phyloP scores from a whole-genome alignment of 2,329 filamentous ascomycete genomes.

The Ustilaginoidea virens region DNA sequence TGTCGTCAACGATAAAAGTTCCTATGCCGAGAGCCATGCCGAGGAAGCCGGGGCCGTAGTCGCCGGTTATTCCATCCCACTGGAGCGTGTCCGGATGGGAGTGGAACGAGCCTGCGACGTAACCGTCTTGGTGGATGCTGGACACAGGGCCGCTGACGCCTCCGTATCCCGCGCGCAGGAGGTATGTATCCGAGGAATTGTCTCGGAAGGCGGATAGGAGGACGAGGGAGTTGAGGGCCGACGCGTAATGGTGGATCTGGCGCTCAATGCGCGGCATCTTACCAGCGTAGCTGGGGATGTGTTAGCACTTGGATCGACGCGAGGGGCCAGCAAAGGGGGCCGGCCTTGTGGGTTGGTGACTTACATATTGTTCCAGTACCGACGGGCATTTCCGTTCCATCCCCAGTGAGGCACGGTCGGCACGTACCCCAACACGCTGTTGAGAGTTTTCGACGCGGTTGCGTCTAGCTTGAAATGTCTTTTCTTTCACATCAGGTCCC shows the following conservation, averaged over 20 bases:
- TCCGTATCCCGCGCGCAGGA: constrained; percentile 37
- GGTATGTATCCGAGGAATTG: constrained; percentile 28
- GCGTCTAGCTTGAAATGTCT: too few relatives aligned
- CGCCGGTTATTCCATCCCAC: constrained; percentile 41
- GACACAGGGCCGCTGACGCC: constrained; percentile 36
- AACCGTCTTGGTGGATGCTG: constrained; percentile 39
- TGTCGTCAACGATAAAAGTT: constrained; percentile 31
- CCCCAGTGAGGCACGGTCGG: constrained; percentile 45
- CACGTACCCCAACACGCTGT: constrained; percentile 39
- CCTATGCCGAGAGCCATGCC: constrained; percentile 33
- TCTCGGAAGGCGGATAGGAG: constrained; percentile 35
- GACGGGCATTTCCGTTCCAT: constrained; percentile 44
- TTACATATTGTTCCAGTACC: constrained; percentile 53
- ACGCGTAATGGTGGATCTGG: constrained; percentile 43
- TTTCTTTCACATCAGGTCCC: too few relatives aligned
- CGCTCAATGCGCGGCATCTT: constrained; percentile 27
- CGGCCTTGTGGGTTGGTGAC: too few relatives aligned
- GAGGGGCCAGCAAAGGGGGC: too few relatives aligned
- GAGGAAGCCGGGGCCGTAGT: constrained; percentile 40
- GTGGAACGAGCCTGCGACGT: constrained; percentile 39
- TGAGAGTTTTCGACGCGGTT: constrained; percentile 39
- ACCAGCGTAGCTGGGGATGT: too few relatives aligned
- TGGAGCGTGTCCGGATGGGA: constrained; percentile 37
- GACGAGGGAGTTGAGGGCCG: constrained; percentile 39
- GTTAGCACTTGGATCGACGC: too few relatives aligned